Evolutionary conservation across 176 grass and related monocot species (phyloP).

Genomic region (Oryza nivara): DNA sequence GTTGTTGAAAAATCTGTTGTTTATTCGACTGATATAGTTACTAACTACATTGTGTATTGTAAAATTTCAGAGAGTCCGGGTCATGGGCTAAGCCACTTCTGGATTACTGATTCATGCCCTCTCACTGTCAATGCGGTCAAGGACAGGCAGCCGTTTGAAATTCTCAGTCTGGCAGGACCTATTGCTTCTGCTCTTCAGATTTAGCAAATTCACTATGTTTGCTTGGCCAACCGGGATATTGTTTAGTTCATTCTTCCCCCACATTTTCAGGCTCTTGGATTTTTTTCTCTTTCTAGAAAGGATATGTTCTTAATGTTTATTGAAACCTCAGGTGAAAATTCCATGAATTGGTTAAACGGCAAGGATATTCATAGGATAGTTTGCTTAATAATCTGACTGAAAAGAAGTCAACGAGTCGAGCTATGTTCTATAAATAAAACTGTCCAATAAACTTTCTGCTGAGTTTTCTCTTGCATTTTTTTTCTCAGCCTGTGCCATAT

Average conservation of each 20-base stretch:
- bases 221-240: constrained; percentile 1
- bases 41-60: not conserved
- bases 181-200: constrained; percentile 88
- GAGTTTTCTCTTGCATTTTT: not conserved
- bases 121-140: constrained; percentile 71
- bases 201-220: constrained; percentile 44
- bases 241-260: constrained; percentile 39
- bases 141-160: constrained; percentile 74
- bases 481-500: not conserved
- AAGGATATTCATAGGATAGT: constrained; percentile 18
- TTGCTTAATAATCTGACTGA: constrained; percentile 36
- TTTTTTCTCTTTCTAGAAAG: not conserved
- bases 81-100: constrained; percentile 77
- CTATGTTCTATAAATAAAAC: constrained; percentile 49
- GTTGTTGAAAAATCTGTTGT: constrained; percentile 3
- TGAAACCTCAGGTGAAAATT: not conserved
- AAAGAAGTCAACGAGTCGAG: constrained; percentile 11
- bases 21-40: constrained; percentile 11
- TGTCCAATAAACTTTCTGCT: not conserved
- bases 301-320: not conserved
- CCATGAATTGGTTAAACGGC: not conserved
- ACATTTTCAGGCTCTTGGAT: constrained; percentile 11
- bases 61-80: constrained; percentile 61
- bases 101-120: constrained; percentile 96
- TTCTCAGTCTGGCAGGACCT: constrained; percentile 79